Conservation (phyloP, 2,329 filamentous ascomycete genomes). For the Aphanoascus verrucosus region DNA sequence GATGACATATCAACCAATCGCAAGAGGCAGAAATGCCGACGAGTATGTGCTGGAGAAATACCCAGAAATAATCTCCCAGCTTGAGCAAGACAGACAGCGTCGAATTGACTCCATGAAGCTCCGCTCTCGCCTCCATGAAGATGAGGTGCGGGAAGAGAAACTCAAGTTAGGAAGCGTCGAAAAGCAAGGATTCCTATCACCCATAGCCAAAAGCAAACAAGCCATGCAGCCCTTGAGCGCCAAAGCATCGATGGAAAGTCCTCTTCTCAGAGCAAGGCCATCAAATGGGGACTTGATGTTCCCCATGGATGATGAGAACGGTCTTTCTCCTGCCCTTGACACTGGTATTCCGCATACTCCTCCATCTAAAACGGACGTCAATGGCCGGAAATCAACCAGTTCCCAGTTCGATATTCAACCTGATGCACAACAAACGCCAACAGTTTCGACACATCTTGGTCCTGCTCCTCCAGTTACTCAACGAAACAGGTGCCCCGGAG, state of each 20-base stretch:
- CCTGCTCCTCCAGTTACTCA: conserved; percentile 20
- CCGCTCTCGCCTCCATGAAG: conserved; percentile 51
- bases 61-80: conserved; percentile 33
- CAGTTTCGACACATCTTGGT: background rate
- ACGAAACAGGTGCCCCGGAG: conserved; percentile 22
- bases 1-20: conserved; percentile 62
- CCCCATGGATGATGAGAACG: conserved; percentile 64
- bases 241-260: conserved; percentile 48
- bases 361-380: background rate
- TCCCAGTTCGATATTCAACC: background rate
- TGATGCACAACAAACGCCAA: background rate
- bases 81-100: conserved; percentile 42
- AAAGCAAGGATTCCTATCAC: conserved; percentile 42
- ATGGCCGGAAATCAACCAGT: background rate
- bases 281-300: conserved; percentile 76
- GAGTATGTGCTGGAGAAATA: conserved; percentile 36
- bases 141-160: conserved; percentile 56
- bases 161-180: conserved; percentile 54
- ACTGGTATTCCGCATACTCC: background rate
- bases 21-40: conserved; percentile 63
- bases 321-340: background rate
- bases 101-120: conserved; percentile 69
- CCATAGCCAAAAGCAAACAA: conserved; percentile 26
- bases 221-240: conserved; percentile 16
- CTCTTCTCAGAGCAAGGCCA: conserved; percentile 55